Conservation (phyloP, 2,329 filamentous ascomycete species). For the Aspergillus cejpii region DNA sequence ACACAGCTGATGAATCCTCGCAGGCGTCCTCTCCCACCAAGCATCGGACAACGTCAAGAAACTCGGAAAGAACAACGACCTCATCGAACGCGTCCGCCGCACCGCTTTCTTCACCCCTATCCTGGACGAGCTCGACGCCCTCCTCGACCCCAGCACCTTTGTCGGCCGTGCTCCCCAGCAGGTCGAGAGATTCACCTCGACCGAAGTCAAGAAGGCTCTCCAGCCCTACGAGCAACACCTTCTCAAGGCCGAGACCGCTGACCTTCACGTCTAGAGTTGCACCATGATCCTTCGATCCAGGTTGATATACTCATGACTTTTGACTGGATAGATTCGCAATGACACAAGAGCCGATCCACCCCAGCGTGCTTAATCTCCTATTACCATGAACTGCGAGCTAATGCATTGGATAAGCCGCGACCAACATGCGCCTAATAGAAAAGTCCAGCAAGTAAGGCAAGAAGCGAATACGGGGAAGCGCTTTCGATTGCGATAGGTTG, state of each 20-base stretch:
- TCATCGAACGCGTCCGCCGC: slow-evolving; percentile 68
- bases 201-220: slow-evolving; percentile 45
- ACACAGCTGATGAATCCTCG: slow-evolving; percentile 1
- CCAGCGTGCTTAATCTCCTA: not conserved
- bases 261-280: slow-evolving; percentile 35
- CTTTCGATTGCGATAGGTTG: not conserved
- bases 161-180: slow-evolving; percentile 51
- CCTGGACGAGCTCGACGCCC: slow-evolving; percentile 59
- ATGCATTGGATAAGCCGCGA: not conserved
- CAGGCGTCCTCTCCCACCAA: slow-evolving; percentile 65
- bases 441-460: not conserved
- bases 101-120: slow-evolving; percentile 69
- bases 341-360: too few relatives aligned
- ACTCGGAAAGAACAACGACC: slow-evolving; percentile 69
- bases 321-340: too few relatives aligned
- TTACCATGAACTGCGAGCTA: not conserved
- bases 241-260: slow-evolving; percentile 33
- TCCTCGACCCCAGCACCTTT: slow-evolving; percentile 59
- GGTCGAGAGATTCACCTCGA: slow-evolving; percentile 48
- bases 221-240: slow-evolving; percentile 41
- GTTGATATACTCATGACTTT: not conserved
- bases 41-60: slow-evolving; percentile 65
- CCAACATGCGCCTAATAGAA: not conserved
- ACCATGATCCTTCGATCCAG: not conserved
- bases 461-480: not conserved